Evolutionary conservation across 352 stramenopile genomes (phyloP).

Genomic region (Elongisporangium prolatum): DNA sequence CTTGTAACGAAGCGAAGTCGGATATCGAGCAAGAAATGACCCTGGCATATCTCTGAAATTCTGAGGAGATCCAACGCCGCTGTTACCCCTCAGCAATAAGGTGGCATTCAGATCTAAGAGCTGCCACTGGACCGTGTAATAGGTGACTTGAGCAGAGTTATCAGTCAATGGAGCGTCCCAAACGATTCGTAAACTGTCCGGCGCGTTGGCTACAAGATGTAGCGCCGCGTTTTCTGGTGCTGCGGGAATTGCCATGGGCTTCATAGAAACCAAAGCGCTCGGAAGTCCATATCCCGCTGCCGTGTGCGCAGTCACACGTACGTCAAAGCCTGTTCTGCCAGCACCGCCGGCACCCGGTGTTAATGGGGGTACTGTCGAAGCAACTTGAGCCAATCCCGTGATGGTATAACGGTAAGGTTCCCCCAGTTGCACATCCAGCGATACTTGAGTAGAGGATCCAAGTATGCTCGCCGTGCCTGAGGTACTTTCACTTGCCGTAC

Average conservation of each 20-base stretch:
- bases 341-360: constrained; percentile 26
- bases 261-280: constrained; percentile 51
- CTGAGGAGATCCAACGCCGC: neutral
- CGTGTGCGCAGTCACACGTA: constrained; percentile 64
- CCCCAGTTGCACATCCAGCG: constrained; percentile 34
- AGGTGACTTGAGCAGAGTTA: constrained; percentile 77
- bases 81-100: constrained; percentile 17
- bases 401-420: constrained; percentile 61
- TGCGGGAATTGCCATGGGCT: constrained; percentile 85
- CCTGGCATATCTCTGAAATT: constrained; percentile 36
- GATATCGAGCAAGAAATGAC: constrained; percentile 46
- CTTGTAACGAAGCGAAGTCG: constrained; percentile 56
- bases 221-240: constrained; percentile 68
- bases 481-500: constrained; percentile 36
- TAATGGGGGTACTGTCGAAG: constrained; percentile 21
- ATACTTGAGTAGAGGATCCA: constrained; percentile 26
- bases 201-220: constrained; percentile 62
- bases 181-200: constrained; percentile 73
- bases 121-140: constrained; percentile 89
- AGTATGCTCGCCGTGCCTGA: constrained; percentile 27
- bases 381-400: constrained; percentile 31
- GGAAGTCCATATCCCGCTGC: constrained; percentile 61
- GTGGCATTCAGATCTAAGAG: constrained; percentile 33
- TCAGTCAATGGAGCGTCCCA: constrained; percentile 83
- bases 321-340: constrained; percentile 43